Evolutionary conservation across 148 eudicot genomes (phyloP).

Genomic region (Pharnaceum exiguum): DNA sequence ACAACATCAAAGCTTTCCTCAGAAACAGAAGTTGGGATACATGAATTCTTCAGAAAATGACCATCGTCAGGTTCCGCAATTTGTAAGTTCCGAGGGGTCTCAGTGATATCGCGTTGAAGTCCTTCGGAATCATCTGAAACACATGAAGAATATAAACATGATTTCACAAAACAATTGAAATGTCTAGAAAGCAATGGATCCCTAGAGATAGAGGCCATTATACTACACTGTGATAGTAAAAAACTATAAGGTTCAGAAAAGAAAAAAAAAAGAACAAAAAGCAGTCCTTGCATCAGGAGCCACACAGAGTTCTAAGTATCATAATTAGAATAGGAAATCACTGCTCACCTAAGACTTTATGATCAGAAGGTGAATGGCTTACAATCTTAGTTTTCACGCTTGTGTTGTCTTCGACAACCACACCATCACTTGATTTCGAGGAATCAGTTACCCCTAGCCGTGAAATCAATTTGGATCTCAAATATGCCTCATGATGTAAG

Average conservation of each 20-base stretch:
- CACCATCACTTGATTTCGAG: constrained; percentile 22
- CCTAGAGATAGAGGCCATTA: not conserved
- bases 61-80: constrained; percentile 27
- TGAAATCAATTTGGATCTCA: constrained; percentile 66
- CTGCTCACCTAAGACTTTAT: constrained; percentile 8
- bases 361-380: constrained; percentile 14
- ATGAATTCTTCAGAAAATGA: constrained; percentile 24
- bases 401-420: constrained; percentile 26
- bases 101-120: constrained; percentile 20
- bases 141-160: not conserved
- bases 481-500: constrained; percentile 57
- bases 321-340: too few species aligned
- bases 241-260: too few species aligned
- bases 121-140: constrained; percentile 14
- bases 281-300: too few species aligned
- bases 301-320: too few species aligned
- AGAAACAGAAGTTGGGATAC: constrained; percentile 22
- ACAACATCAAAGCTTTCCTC: constrained; percentile 17
- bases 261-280: not conserved
- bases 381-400: constrained; percentile 18
- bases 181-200: not conserved
- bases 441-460: constrained; percentile 34
- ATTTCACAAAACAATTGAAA: not conserved
- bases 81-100: constrained; percentile 16
- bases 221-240: not conserved